Percentiles rank a stretch among this genome's conserved stretches.
Evolutionary conservation across 169 alveolate species (phyloP).

Genomic region (Plasmodium gonderi): DNA sequence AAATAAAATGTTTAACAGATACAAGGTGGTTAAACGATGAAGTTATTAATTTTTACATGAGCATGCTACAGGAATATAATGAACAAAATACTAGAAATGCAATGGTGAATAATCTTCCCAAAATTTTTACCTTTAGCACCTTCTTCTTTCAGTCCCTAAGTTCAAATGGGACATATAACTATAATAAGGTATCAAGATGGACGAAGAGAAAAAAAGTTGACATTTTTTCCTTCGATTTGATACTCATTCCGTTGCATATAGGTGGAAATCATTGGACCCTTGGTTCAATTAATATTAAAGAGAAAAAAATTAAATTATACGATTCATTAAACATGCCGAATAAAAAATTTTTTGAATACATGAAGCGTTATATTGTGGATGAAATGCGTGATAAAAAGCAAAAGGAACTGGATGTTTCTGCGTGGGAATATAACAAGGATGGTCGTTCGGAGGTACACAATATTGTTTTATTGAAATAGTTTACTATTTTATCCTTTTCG

Average conservation of each 20-base stretch:
- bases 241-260: conserved; percentile 88
- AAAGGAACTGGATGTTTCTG: conserved; percentile 27
- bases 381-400: conserved; percentile 83
- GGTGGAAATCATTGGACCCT: conserved; percentile 90
- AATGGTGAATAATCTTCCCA: conserved; percentile 47
- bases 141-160: conserved; percentile 86
- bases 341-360: conserved; percentile 73
- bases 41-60: conserved; percentile 89
- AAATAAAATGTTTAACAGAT: conserved; percentile 81
- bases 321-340: conserved; percentile 85
- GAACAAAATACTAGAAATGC: conserved; percentile 46
- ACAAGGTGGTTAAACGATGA: conserved; percentile 92
- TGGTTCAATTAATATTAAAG: conserved; percentile 88
- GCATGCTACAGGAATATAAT: conserved; percentile 87
- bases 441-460: conserved; percentile 43
- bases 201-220: conserved; percentile 87
- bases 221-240: conserved; percentile 83
- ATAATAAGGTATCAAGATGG: conserved; percentile 88
- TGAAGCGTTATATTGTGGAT: conserved; percentile 82
- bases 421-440: conserved; percentile 20
- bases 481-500: neutral
- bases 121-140: conserved; percentile 87
- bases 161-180: conserved; percentile 83
- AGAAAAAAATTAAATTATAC: conserved; percentile 80
- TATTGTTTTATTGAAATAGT: too few relatives aligned